Percentiles rank a stretch among this genome's conserved stretches.
Conservation (phyloP, 1,284 basidiomycete species). For the Ustilago xerochloae region DNA sequence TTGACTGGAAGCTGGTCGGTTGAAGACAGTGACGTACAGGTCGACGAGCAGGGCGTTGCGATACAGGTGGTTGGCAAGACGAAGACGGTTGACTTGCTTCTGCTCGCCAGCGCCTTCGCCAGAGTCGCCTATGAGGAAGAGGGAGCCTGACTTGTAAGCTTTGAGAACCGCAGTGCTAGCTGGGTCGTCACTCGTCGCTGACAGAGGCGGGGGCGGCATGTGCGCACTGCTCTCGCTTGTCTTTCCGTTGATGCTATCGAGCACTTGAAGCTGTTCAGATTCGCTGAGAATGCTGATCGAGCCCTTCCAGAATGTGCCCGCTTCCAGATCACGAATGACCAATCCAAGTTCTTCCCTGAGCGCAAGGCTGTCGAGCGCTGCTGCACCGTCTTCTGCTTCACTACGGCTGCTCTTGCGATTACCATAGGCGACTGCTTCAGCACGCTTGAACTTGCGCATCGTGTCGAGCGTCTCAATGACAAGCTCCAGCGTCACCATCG, state of each 20-base stretch:
- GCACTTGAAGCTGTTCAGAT: slow-evolving; percentile 21
- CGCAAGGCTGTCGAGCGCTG: slow-evolving; percentile 41
- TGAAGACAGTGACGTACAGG: slow-evolving; percentile 42
- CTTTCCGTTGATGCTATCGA: slow-evolving; percentile 7
- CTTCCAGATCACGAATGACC: slow-evolving; percentile 37
- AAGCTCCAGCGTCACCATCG: slow-evolving; percentile 43
- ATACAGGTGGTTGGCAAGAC: slow-evolving; percentile 40
- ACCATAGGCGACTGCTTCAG: slow-evolving; percentile 28
- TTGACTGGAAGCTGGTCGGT: slow-evolving; percentile 22
- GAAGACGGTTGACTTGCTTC: slow-evolving; percentile 40
- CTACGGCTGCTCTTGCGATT: slow-evolving; percentile 25
- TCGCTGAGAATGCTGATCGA: slow-evolving; percentile 15
- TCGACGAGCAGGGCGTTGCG: slow-evolving; percentile 45
- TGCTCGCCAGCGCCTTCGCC: neutral
- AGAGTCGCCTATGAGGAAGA: slow-evolving; percentile 10
- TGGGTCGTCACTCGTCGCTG: neutral
- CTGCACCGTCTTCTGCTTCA: slow-evolving; percentile 33
- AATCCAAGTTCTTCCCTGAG: slow-evolving; percentile 35
- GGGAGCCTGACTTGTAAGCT: slow-evolving; percentile 25
- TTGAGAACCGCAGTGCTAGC: slow-evolving; percentile 4
- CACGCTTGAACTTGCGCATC: slow-evolving; percentile 41
- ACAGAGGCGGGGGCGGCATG: slow-evolving; percentile 5
- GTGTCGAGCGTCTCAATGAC: slow-evolving; percentile 45
- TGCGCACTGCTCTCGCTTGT: slow-evolving; percentile 2
- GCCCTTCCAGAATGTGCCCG: slow-evolving; percentile 40